A percentile compares a stretch with the other conserved stretches of the same genome.
These are phyloP conservation scores for Hirschioporus abietinus DNA, from an alignment of 768 basidiomycete genomes.

Conservation along the genomic window DNA sequence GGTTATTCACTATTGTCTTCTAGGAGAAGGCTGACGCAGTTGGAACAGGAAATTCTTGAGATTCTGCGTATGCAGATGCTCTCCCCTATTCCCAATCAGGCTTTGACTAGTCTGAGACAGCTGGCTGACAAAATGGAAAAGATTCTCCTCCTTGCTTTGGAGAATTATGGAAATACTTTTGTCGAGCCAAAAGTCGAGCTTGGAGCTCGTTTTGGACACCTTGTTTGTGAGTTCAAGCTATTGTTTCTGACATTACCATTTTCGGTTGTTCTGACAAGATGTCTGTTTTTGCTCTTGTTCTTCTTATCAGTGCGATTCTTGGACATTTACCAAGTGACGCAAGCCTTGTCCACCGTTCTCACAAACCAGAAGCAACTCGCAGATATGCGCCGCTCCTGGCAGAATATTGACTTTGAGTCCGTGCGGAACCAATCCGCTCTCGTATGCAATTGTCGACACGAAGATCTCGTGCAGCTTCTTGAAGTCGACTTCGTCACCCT, in stretches of 20 bases:
- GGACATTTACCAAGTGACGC: constrained; percentile 89
- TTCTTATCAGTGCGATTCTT: constrained; percentile 70
- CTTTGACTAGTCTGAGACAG: constrained; percentile 68
- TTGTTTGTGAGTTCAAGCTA: constrained; percentile 61
- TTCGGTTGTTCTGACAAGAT: constrained; percentile 12
- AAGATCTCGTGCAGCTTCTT: constrained; percentile 78
- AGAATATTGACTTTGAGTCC: constrained; percentile 84
- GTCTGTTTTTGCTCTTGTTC: constrained; percentile 2
- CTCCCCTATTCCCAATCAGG: constrained; percentile 61
- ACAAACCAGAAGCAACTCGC: constrained; percentile 79
- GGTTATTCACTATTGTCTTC: constrained; percentile 26
- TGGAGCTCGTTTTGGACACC: constrained; percentile 85
- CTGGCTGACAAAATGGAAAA: constrained; percentile 91
- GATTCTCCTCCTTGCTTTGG: constrained; percentile 73
- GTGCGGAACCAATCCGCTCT: constrained; percentile 90
- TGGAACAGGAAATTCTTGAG: constrained; percentile 76
- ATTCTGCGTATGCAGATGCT: constrained; percentile 81
- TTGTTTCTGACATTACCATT: background rate
- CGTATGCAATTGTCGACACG: constrained; percentile 89
- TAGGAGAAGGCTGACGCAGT: constrained; percentile 15
- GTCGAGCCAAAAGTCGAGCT: constrained; percentile 89
- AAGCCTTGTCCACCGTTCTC: constrained; percentile 82
- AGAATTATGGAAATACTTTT: constrained; percentile 82
- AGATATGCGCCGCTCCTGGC: constrained; percentile 87
- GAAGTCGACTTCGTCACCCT: constrained; percentile 81